Percentiles rank a stretch among this genome's conserved stretches.
phyloP scores from a whole-genome alignment of 2,329 filamentous ascomycete species.

The Xylaria sp. region DNA sequence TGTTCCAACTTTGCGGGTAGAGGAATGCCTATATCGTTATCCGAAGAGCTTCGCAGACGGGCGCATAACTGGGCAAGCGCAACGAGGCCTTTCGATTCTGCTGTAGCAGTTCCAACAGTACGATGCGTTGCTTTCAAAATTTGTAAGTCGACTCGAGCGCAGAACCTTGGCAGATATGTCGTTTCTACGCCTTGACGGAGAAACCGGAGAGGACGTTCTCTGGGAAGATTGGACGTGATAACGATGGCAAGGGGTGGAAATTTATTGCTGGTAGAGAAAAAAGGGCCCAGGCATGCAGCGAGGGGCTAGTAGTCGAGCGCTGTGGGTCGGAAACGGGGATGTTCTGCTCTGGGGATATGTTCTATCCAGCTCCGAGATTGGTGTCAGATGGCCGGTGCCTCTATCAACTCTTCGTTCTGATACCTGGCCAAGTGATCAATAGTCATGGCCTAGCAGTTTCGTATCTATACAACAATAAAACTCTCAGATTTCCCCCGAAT shows the following conservation, averaged over 20 bases:
- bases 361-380: conserved; percentile 11
- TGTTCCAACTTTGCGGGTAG: conserved; percentile 10
- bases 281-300: conserved; percentile 1
- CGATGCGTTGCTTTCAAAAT: neutral
- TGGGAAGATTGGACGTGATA: conserved; percentile 9
- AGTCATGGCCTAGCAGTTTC: conserved; percentile 9
- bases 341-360: conserved; percentile 8
- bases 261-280: conserved; percentile 4
- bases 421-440: conserved; percentile 13
- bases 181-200: conserved; percentile 7
- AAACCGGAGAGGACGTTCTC: neutral
- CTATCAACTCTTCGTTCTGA: conserved; percentile 5
- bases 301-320: conserved; percentile 3
- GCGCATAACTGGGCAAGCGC: conserved; percentile 15
- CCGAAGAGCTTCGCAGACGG: conserved; percentile 7
- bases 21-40: conserved; percentile 17
- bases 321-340: neutral
- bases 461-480: conserved; percentile 9
- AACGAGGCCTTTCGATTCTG: conserved; percentile 4
- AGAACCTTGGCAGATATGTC: conserved; percentile 6
- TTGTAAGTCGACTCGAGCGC: conserved; percentile 8
- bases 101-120: conserved; percentile 4
- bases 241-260: neutral
- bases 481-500: conserved; percentile 5
- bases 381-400: conserved; percentile 7